These are phyloP conservation scores for Pelargonium cotyledonis DNA, from an alignment of 441 rosid species.

Conservation along the genomic window DNA sequence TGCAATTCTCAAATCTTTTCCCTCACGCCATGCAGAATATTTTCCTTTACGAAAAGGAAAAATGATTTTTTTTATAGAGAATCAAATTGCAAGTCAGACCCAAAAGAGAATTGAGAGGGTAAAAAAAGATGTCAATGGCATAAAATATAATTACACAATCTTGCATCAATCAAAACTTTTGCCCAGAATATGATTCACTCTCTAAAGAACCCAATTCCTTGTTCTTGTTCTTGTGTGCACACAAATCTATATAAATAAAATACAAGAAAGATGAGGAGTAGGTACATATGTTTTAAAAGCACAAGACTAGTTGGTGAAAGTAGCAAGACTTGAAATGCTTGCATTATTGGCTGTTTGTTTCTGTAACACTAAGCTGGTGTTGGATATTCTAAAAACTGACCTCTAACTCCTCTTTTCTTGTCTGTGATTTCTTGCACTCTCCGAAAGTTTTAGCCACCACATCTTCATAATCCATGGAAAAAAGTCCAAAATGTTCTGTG, in stretches of 20 bases:
- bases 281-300: slow-evolving; percentile 38
- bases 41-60: slow-evolving; percentile 20
- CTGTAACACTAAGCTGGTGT: too few species aligned
- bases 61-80: slow-evolving; percentile 24
- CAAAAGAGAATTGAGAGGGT: slow-evolving; percentile 5
- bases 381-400: too few species aligned
- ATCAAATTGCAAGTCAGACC: not conserved
- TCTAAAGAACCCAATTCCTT: slow-evolving; percentile 42
- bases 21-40: slow-evolving; percentile 17
- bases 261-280: slow-evolving; percentile 34
- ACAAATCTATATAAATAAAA: slow-evolving; percentile 24
- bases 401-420: too few species aligned
- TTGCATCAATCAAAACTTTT: too few species aligned
- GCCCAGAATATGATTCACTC: slow-evolving; percentile 29
- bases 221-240: slow-evolving; percentile 14
- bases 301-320: slow-evolving; percentile 36
- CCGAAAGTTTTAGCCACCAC: too few species aligned
- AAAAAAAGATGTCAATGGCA: slow-evolving; percentile 12
- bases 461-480: too few species aligned
- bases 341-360: slow-evolving; percentile 12
- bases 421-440: too few species aligned
- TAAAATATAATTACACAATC: not conserved
- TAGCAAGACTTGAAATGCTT: slow-evolving; percentile 13
- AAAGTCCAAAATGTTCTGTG: too few species aligned
- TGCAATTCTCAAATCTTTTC: not conserved